Percentiles rank a stretch among this genome's conserved stretches.
phyloP scores from a whole-genome alignment of 768 basidiomycete species.

The Pleurotus tuber-regium region DNA sequence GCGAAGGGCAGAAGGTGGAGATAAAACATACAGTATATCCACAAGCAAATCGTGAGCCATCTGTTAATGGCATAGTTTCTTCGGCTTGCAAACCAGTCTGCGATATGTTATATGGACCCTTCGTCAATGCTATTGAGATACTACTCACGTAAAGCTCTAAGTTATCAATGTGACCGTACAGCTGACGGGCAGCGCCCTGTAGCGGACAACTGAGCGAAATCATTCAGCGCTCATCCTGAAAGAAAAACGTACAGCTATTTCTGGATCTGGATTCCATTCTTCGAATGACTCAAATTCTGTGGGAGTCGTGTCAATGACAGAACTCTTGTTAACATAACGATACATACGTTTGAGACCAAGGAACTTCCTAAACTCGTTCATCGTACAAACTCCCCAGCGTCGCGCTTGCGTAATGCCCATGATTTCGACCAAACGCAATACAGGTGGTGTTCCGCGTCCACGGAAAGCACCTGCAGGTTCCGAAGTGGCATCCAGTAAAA shows the following conservation, averaged over 20 bases:
- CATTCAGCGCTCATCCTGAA: not conserved
- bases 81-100: constrained; percentile 41
- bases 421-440: constrained; percentile 51
- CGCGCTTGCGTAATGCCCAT: constrained; percentile 54
- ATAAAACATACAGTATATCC: constrained; percentile 47
- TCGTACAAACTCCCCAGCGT: constrained; percentile 52
- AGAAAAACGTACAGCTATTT: constrained; percentile 34
- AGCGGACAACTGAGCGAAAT: not conserved
- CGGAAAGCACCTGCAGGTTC: constrained; percentile 44
- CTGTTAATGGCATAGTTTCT: constrained; percentile 46
- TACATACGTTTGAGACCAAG: constrained; percentile 43
- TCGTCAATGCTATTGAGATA: not conserved
- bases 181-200: constrained; percentile 26
- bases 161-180: constrained; percentile 36
- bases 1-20: not conserved
- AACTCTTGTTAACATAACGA: too few species aligned
- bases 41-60: constrained; percentile 52
- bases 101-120: not conserved
- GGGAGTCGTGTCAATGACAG: too few species aligned
- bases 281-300: constrained; percentile 44
- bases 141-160: constrained; percentile 32
- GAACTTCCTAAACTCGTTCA: constrained; percentile 56
- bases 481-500: constrained; percentile 46
- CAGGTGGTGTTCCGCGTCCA: constrained; percentile 44
- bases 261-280: constrained; percentile 50